Evolutionary conservation across 2,329 filamentous ascomycete species (phyloP).

Genomic region (Scedosporium minutisporum): DNA sequence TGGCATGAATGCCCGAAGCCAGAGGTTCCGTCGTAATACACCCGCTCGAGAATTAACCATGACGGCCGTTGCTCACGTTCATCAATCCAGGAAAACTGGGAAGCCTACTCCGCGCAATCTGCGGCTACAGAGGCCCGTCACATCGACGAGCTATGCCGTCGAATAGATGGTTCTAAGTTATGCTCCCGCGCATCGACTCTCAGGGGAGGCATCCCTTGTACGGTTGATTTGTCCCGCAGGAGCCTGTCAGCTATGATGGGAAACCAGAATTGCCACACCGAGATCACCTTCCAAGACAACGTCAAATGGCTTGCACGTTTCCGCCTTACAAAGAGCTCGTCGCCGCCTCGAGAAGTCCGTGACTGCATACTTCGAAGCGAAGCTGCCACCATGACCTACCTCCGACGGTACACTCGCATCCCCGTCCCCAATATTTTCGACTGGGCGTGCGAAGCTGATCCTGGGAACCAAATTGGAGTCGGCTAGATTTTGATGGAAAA

Average conservation of each 20-base stretch:
- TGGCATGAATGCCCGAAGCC: too few relatives aligned
- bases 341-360: conserved; percentile 14
- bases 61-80: too few relatives aligned
- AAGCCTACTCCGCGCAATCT: too few relatives aligned
- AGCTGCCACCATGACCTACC: conserved; percentile 16
- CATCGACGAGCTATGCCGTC: too few relatives aligned
- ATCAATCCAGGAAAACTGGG: too few relatives aligned
- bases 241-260: background rate
- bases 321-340: conserved; percentile 10
- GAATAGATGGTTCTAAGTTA: too few relatives aligned
- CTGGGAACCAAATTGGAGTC: conserved; percentile 21
- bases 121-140: too few relatives aligned
- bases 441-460: conserved; percentile 20
- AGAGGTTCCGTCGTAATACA: too few relatives aligned
- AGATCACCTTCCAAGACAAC: conserved; percentile 18
- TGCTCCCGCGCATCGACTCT: too few relatives aligned
- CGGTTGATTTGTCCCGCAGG: too few relatives aligned
- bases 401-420: conserved; percentile 15
- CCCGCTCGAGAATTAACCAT: too few relatives aligned
- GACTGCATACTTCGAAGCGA: conserved; percentile 18
- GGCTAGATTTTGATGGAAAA: conserved; percentile 33
- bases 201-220: too few relatives aligned
- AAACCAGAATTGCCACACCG: conserved; percentile 13
- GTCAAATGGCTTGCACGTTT: conserved; percentile 17
- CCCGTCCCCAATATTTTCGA: conserved; percentile 24